Conservation (phyloP, 257 asterid species). For the Nicotiana noctiflora region DNA sequence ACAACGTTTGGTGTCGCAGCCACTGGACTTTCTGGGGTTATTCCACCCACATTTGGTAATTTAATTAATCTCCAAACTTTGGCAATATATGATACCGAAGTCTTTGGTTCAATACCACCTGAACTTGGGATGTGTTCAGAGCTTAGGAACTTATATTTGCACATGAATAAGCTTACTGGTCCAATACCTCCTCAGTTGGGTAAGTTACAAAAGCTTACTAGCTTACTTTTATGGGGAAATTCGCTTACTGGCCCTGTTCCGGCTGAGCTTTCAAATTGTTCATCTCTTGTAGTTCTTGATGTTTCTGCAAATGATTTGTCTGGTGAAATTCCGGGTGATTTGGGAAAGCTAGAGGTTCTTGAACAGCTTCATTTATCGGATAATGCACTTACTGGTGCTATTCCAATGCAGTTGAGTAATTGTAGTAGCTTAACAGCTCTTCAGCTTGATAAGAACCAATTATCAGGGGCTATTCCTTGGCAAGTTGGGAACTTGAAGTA, state of each 20-base stretch:
- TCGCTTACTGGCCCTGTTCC: slow-evolving; percentile 59
- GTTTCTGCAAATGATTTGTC: slow-evolving; percentile 59
- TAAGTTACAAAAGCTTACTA: slow-evolving; percentile 58
- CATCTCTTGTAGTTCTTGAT: slow-evolving; percentile 67
- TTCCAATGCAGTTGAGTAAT: slow-evolving; percentile 57
- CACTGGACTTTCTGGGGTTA: slow-evolving; percentile 60
- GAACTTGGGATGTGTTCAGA: slow-evolving; percentile 59
- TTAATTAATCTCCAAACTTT: slow-evolving; percentile 50
- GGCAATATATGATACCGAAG: slow-evolving; percentile 67
- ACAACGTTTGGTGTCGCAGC: slow-evolving; percentile 82
- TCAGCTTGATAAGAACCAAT: slow-evolving; percentile 69
- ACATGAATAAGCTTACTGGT: slow-evolving; percentile 76
- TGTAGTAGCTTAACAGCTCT: slow-evolving; percentile 65
- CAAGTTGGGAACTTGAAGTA: slow-evolving; percentile 60
- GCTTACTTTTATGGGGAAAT: slow-evolving; percentile 83
- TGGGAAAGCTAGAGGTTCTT: slow-evolving; percentile 46
- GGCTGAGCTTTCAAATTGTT: slow-evolving; percentile 47
- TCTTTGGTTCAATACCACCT: slow-evolving; percentile 63
- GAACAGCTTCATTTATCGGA: slow-evolving; percentile 80
- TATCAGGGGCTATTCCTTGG: slow-evolving; percentile 64
- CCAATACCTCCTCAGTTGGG: slow-evolving; percentile 62
- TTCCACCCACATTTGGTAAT: slow-evolving; percentile 71
- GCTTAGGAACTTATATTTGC: slow-evolving; percentile 62
- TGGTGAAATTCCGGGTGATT: slow-evolving; percentile 62
- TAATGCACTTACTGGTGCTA: slow-evolving; percentile 48